phyloP scores from a whole-genome alignment of 228 moss, liverwort and hornwort genomes.

The Sphagnum magellanicum region DNA sequence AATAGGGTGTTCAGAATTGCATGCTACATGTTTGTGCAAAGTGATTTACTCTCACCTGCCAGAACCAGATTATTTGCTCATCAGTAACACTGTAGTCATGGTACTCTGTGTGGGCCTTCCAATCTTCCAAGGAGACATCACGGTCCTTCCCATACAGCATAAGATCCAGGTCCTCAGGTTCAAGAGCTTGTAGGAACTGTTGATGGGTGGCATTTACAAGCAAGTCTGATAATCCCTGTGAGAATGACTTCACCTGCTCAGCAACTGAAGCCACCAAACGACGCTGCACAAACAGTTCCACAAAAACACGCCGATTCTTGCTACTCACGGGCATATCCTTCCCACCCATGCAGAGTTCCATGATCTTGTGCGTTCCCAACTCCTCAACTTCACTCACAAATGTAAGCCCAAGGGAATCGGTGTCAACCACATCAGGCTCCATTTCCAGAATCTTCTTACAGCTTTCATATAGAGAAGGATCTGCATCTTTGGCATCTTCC shows the following conservation, averaged over 20 bases:
- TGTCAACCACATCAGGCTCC: slow-evolving; percentile 69
- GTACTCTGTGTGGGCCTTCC: slow-evolving; percentile 85
- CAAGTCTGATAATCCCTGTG: slow-evolving; percentile 88
- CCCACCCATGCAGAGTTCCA: slow-evolving; percentile 86
- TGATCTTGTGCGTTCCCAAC: slow-evolving; percentile 74
- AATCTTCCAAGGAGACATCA: slow-evolving; percentile 76
- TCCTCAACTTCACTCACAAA: slow-evolving; percentile 98
- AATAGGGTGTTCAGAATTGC: too few relatives aligned
- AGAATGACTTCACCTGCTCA: slow-evolving; percentile 93
- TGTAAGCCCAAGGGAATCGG: slow-evolving; percentile 76
- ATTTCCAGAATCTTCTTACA: slow-evolving; percentile 95
- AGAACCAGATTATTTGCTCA: slow-evolving; percentile 82
- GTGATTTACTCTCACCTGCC: slow-evolving; percentile 53
- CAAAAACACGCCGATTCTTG: slow-evolving; percentile 75
- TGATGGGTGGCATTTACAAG: slow-evolving; percentile 74
- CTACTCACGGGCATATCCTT: slow-evolving; percentile 87
- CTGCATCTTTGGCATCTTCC: slow-evolving; percentile 99
- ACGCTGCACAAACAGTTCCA: slow-evolving; percentile 87
- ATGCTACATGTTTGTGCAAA: too few relatives aligned
- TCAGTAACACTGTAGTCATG: slow-evolving; percentile 67
- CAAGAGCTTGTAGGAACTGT: slow-evolving; percentile 81
- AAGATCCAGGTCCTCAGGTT: slow-evolving; percentile 82
- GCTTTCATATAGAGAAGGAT: slow-evolving; percentile 82
- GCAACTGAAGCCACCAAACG: slow-evolving; percentile 80
- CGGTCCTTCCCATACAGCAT: slow-evolving; percentile 88